Evolutionary conservation across 805 yeast species (phyloP).

Genomic region (Lipomyces orientalis): DNA sequence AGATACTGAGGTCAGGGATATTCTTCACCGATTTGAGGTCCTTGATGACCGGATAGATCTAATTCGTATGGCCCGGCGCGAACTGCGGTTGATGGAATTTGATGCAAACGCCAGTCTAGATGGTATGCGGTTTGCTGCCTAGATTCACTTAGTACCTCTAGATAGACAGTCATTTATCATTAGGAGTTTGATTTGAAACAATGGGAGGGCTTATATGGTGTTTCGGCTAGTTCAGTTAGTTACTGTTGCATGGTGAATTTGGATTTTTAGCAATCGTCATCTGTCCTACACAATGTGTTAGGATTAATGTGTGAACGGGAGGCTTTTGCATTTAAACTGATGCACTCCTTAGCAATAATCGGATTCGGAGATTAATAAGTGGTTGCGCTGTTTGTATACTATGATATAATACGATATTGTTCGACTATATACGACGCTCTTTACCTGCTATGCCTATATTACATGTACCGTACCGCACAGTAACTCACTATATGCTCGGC

Average conservation of each 20-base stretch:
- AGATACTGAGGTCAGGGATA: constrained; percentile 19
- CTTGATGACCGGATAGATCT: constrained; percentile 29
- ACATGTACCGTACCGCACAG: background rate
- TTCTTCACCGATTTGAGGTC: constrained; percentile 19
- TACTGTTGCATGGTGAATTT: background rate
- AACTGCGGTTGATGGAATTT: constrained; percentile 22
- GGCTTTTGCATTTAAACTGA: no score
- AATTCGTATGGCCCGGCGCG: constrained; percentile 26
- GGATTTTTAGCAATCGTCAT: background rate
- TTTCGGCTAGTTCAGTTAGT: background rate
- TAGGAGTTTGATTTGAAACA: background rate
- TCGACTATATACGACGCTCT: background rate
- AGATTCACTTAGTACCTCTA: background rate
- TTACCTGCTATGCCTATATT: background rate
- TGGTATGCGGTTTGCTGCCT: constrained; percentile 10
- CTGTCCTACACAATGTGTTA: no score
- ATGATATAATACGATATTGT: no score
- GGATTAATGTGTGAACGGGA: no score
- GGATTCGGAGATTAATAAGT: no score
- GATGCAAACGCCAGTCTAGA: constrained; percentile 20
- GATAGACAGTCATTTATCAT: background rate
- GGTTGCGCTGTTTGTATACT: background rate
- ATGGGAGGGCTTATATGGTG: background rate
- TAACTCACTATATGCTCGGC: constrained; percentile 57
- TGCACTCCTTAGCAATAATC: no score